Conservation (phyloP, 345 rosid genomes). For the Lepidium africanum region DNA sequence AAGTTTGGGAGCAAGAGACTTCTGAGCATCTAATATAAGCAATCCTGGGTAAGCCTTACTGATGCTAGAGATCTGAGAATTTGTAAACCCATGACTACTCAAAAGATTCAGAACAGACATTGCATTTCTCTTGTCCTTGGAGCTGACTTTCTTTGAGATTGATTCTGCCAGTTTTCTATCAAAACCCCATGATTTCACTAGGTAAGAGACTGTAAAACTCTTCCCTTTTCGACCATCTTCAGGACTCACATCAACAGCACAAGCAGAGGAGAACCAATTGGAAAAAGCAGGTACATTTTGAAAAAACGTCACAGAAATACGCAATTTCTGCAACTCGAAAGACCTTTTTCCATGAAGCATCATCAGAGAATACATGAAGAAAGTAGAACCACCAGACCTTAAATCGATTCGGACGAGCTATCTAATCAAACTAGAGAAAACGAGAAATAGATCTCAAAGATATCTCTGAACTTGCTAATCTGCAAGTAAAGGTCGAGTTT, state of each 20-base stretch:
- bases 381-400: too few species aligned
- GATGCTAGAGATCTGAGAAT: constrained; percentile 2
- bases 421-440: too few species aligned
- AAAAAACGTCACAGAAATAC: background rate
- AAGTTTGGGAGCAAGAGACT: constrained; percentile 20
- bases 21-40: background rate
- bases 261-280: background rate
- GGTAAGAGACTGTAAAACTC: background rate
- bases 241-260: background rate
- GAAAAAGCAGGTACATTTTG: background rate
- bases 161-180: background rate
- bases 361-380: background rate
- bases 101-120: background rate
- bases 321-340: background rate
- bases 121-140: background rate
- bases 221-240: background rate
- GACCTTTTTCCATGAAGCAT: background rate
- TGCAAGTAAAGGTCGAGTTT: too few species aligned
- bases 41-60: background rate
- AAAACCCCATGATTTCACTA: constrained; percentile 8
- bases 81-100: constrained; percentile 9
- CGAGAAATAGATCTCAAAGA: too few species aligned
- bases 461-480: too few species aligned
- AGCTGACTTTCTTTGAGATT: background rate
- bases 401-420: too few species aligned